phyloP scores from a whole-genome alignment of 208 protist species.

The Leishmania turanica region DNA sequence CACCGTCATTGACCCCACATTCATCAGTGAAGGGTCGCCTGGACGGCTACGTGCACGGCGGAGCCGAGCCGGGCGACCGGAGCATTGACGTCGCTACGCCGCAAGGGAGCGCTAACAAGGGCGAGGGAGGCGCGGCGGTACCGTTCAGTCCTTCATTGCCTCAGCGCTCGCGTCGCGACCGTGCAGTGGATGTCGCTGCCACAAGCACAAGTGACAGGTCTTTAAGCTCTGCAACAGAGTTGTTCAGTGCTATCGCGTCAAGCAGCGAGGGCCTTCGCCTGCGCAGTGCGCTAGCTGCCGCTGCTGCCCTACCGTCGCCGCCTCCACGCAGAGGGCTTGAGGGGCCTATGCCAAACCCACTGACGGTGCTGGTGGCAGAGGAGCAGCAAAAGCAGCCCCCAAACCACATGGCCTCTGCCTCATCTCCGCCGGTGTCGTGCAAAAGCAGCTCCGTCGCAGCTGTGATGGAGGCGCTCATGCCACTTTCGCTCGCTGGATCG shows the following conservation, averaged over 20 bases:
- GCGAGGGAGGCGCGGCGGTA: background rate
- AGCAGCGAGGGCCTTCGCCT: conserved; percentile 9
- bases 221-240: background rate
- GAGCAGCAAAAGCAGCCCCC: conserved; percentile 5
- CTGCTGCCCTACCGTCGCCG: background rate
- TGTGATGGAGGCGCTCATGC: conserved; percentile 19
- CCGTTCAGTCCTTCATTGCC: conserved; percentile 3
- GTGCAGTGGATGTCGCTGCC: background rate
- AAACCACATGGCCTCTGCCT: conserved; percentile 1
- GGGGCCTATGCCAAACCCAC: conserved; percentile 23
- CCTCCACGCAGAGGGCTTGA: background rate
- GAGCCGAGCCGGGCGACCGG: background rate
- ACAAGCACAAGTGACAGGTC: conserved; percentile 2
- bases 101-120: background rate
- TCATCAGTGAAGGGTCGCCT: conserved; percentile 12
- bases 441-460: background rate
- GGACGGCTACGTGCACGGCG: conserved; percentile 16
- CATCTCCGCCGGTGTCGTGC: conserved; percentile 3
- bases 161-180: conserved; percentile 4
- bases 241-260: background rate
- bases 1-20: background rate
- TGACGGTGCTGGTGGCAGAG: conserved; percentile 13
- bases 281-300: background rate
- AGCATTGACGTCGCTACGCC: background rate
- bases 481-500: conserved; percentile 51